Conservation (phyloP, 305 asterid species). For the Fraxinus angustifolia region DNA sequence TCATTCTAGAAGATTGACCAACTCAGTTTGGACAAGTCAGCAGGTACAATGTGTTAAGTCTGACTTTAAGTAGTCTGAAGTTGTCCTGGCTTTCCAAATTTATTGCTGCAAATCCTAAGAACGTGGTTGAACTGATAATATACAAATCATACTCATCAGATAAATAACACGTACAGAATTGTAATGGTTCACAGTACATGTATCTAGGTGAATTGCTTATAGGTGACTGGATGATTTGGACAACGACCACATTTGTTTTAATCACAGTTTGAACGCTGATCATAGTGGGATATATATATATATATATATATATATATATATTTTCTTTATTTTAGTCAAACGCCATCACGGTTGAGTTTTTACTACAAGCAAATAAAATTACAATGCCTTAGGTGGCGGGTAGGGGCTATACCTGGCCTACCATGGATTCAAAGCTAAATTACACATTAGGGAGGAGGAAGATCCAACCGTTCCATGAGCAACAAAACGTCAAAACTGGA, state of each 20-base stretch:
- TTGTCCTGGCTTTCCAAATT: background rate
- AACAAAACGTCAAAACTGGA: background rate
- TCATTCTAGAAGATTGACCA: background rate
- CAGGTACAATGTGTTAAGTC: background rate
- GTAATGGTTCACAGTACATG: background rate
- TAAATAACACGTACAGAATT: background rate
- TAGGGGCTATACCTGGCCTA: background rate
- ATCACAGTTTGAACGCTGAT: background rate
- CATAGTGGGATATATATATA: background rate
- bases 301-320: too few species aligned
- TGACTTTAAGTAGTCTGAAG: background rate
- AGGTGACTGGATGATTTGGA: background rate
- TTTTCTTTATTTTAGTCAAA: background rate
- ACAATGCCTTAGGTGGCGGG: background rate
- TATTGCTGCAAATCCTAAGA: background rate
- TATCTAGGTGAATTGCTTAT: background rate
- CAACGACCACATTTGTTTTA: background rate
- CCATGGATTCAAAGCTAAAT: background rate
- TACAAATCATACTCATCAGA: background rate
- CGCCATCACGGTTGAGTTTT: background rate
- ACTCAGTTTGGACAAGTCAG: background rate
- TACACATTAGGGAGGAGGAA: background rate
- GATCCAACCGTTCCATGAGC: background rate
- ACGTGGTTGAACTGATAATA: background rate
- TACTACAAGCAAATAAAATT: background rate